Conservation (phyloP, 2,329 filamentous ascomycete species). For the Fonsecaea erecta region DNA sequence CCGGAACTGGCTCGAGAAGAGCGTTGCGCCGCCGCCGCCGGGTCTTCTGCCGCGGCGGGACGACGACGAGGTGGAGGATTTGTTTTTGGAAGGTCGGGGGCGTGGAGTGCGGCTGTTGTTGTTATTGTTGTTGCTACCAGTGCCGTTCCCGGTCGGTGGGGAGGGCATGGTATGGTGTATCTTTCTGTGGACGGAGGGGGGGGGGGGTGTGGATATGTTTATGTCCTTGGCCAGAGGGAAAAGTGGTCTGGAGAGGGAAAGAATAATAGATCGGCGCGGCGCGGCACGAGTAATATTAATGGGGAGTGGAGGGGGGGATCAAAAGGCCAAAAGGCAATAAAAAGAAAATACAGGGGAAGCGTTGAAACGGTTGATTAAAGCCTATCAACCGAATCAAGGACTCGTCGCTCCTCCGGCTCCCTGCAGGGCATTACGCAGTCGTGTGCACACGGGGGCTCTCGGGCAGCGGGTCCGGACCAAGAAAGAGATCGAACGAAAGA, state of each 20-base stretch:
- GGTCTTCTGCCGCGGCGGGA: background rate
- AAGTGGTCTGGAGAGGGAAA: background rate
- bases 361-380: background rate
- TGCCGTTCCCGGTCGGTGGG: background rate
- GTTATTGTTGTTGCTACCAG: background rate
- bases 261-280: background rate
- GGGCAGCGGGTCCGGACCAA: background rate
- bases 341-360: background rate
- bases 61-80: background rate
- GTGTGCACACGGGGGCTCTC: too few relatives aligned
- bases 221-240: background rate
- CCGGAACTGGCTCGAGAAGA: conserved; percentile 23
- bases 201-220: background rate
- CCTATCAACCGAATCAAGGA: too few relatives aligned
- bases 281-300: background rate
- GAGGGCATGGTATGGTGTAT: background rate
- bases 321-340: background rate
- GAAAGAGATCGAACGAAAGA: background rate
- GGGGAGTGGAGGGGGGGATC: too few relatives aligned
- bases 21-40: background rate
- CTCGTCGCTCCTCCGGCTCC: too few relatives aligned
- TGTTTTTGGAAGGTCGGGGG: background rate
- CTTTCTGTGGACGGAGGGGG: background rate
- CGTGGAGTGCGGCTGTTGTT: background rate
- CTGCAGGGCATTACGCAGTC: too few relatives aligned